These are phyloP conservation scores for Candida ponderosae DNA, from an alignment of 805 yeast genomes.

Conservation along the genomic window DNA sequence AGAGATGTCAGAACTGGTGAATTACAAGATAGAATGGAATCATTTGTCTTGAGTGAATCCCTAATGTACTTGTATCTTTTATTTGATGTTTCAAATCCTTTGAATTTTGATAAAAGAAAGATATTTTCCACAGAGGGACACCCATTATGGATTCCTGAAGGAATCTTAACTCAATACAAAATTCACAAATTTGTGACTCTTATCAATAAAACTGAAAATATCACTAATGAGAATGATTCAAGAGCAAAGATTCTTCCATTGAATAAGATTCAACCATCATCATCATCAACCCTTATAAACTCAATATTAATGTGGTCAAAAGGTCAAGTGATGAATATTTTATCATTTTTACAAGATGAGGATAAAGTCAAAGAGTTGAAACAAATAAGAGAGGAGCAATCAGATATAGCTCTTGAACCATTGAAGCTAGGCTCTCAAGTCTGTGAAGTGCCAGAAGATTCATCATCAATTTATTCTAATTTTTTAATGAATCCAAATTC, in stretches of 20 bases:
- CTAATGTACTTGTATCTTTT: slow-evolving; percentile 73
- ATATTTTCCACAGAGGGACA: slow-evolving; percentile 85
- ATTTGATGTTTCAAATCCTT: slow-evolving; percentile 59
- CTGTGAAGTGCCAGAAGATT: no score
- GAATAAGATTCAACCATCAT: background rate
- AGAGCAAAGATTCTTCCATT: slow-evolving; percentile 2
- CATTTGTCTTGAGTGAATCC: slow-evolving; percentile 84
- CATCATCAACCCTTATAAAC: no score
- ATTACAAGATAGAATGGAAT: slow-evolving; percentile 79
- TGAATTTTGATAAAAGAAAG: slow-evolving; percentile 34
- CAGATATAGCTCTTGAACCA: slow-evolving; percentile 1
- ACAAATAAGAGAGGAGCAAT: background rate
- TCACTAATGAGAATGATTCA: background rate
- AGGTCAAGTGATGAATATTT: slow-evolving; percentile 1
- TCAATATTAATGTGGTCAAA: no score
- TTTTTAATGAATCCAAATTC: slow-evolving; percentile 2
- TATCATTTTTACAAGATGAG: background rate
- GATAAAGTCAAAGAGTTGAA: background rate
- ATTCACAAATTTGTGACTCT: slow-evolving; percentile 5
- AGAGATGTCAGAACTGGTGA: slow-evolving; percentile 58
- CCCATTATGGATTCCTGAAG: slow-evolving; percentile 64
- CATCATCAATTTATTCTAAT: no score
- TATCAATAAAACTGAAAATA: slow-evolving; percentile 1
- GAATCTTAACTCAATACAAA: slow-evolving; percentile 21
- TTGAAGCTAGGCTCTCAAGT: no score